A percentile compares a stretch with the other conserved stretches of the same genome.
Evolutionary conservation across 108 stramenopile genomes (phyloP).

Genomic region (Pseudonitzschia multistriata): DNA sequence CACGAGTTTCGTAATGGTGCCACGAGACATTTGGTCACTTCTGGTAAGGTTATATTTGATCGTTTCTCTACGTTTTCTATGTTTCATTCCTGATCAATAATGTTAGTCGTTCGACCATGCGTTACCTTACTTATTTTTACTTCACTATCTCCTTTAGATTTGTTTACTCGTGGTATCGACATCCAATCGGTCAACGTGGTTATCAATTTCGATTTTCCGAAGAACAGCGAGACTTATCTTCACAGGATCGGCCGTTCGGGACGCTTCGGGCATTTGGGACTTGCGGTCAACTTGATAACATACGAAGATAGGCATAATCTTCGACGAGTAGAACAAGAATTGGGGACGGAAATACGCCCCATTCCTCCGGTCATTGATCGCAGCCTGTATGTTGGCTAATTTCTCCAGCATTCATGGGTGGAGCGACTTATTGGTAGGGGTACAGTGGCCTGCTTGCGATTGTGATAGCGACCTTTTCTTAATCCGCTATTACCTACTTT

Average conservation of each 20-base stretch:
- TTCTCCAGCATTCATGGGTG: slow-evolving; percentile 14
- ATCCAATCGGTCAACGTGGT: slow-evolving; percentile 99
- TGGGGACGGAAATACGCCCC: slow-evolving; percentile 97
- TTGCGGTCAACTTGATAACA: slow-evolving; percentile 98
- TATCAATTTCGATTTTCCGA: slow-evolving; percentile 99
- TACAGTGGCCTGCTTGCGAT: slow-evolving; percentile 11
- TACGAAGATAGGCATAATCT: slow-evolving; percentile 86
- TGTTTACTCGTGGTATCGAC: slow-evolving; percentile 99
- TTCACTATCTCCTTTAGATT: slow-evolving; percentile 58
- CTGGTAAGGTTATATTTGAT: too few species aligned
- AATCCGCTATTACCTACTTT: not conserved
- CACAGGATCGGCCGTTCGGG: slow-evolving; percentile 99
- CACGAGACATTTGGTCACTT: slow-evolving; percentile 96
- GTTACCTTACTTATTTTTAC: not conserved
- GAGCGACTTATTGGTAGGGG: slow-evolving; percentile 41
- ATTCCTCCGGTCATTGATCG: slow-evolving; percentile 96
- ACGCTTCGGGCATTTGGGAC: slow-evolving; percentile 96
- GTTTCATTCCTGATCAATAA: not conserved
- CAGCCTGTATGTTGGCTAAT: slow-evolving; percentile 92
- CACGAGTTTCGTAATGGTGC: slow-evolving; percentile 99
- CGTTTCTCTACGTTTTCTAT: not conserved
- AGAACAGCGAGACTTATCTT: slow-evolving; percentile 97
- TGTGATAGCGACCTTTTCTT: not conserved
- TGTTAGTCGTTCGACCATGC: not conserved
- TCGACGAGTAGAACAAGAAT: slow-evolving; percentile 92